A percentile compares a stretch with the other conserved stretches of the same genome.
phyloP scores from a whole-genome alignment of 176 grass and related monocot genomes.

The Bothriochloa decipiens region DNA sequence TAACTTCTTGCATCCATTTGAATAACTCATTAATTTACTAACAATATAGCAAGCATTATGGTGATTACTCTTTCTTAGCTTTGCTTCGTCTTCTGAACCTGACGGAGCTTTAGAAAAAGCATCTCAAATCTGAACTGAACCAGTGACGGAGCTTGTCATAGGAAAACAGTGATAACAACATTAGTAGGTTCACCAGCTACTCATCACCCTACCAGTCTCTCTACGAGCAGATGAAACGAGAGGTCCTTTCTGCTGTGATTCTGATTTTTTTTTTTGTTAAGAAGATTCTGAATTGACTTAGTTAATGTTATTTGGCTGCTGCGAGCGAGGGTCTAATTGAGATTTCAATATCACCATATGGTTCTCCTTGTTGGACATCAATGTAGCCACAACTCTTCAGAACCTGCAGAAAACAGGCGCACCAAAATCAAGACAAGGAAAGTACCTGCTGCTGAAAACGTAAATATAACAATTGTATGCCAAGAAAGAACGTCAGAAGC shows the following conservation, averaged over 20 bases:
- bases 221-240: background rate
- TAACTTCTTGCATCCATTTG: no score
- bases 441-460: background rate
- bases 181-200: background rate
- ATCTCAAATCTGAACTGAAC: constrained; percentile 3
- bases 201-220: background rate
- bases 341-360: constrained; percentile 79
- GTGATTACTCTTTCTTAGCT: no score
- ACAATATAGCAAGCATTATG: no score
- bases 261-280: no score
- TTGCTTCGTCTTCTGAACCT: background rate
- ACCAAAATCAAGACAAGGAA: constrained; percentile 18
- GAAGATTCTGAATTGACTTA: background rate
- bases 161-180: background rate
- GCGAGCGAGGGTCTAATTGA: constrained; percentile 59
- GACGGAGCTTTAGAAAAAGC: background rate
- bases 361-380: constrained; percentile 70
- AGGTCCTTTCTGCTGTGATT: background rate
- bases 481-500: background rate
- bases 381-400: constrained; percentile 70
- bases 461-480: background rate
- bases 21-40: no score
- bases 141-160: background rate
- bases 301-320: constrained; percentile 50
- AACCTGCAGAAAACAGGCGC: constrained; percentile 6